Evolutionary conservation across 208 protist genomes (phyloP).

Genomic region (Leishmania lainsoni): DNA sequence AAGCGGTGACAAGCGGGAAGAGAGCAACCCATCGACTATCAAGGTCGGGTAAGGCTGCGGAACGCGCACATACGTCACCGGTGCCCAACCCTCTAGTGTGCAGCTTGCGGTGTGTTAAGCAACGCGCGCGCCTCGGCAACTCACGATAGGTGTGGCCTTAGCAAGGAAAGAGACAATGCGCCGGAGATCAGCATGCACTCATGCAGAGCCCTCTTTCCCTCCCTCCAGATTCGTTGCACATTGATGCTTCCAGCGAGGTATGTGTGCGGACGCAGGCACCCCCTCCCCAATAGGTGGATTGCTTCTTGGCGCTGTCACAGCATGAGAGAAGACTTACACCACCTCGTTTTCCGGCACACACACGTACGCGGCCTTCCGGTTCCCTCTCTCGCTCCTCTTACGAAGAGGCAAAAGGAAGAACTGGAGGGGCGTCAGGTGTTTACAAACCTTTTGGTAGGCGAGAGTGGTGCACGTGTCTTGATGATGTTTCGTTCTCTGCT

Average conservation of each 20-base stretch:
- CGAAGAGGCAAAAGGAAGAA: background rate
- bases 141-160: background rate
- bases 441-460: background rate
- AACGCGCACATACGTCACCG: slow-evolving; percentile 10
- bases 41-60: background rate
- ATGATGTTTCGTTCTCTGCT: background rate
- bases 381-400: background rate
- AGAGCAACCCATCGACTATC: background rate
- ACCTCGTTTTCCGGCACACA: background rate
- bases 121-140: background rate
- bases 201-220: background rate
- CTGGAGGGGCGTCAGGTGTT: background rate
- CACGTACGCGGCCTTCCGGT: background rate
- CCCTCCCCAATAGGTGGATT: background rate
- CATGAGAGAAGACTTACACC: background rate
- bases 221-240: background rate
- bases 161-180: background rate
- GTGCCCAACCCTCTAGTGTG: background rate
- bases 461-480: background rate
- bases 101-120: background rate
- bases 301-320: background rate
- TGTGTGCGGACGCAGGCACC: background rate
- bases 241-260: background rate
- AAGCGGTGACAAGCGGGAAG: background rate
- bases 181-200: background rate